Conservation (phyloP, 768 basidiomycete genomes). For the Podaxis pistillaris region DNA sequence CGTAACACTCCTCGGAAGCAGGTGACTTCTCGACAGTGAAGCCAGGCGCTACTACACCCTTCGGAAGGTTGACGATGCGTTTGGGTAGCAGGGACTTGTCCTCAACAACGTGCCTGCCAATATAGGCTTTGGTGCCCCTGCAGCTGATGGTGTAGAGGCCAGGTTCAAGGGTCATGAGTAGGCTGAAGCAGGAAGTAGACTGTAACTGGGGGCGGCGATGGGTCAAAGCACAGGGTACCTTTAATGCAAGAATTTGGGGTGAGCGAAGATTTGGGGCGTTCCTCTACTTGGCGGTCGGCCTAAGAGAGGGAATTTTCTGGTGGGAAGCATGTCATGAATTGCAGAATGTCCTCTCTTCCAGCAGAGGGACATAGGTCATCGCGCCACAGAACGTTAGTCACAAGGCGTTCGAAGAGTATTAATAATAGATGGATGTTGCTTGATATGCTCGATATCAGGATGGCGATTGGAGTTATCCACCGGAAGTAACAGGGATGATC, state of each 20-base stretch:
- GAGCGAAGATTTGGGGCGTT: neutral
- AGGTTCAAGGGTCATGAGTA: neutral
- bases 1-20: neutral
- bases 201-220: neutral
- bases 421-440: no score
- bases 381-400: no score
- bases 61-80: neutral
- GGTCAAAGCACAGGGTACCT: neutral
- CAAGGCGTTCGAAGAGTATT: no score
- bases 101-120: neutral
- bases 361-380: no score
- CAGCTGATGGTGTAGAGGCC: neutral
- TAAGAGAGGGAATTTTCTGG: no score
- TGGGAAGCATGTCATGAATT: no score
- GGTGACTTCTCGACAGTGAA: neutral
- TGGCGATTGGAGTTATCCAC: no score
- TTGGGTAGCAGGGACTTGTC: neutral
- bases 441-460: no score
- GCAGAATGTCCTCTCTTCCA: no score
- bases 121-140: neutral
- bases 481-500: no score
- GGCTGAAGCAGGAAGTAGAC: neutral
- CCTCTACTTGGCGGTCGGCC: neutral
- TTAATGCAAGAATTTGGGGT: neutral
- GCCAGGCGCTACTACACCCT: neutral